Evolutionary conservation across 257 asterid genomes (phyloP).

Genomic region (Perilla frutescens): DNA sequence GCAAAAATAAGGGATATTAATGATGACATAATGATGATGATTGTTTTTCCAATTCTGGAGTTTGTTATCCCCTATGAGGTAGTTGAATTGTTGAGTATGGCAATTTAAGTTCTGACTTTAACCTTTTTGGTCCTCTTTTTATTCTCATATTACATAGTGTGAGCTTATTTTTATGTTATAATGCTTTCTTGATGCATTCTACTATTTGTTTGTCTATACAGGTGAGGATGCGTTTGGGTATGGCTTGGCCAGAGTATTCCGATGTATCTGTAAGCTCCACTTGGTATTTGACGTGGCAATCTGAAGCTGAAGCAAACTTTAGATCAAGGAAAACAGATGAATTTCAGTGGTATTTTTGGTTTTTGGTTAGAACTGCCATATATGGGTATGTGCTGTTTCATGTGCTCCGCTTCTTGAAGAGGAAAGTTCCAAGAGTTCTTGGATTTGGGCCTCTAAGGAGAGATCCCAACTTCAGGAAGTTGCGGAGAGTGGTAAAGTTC

Average conservation of each 20-base stretch:
- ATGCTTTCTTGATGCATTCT: constrained; percentile 29
- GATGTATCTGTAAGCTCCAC: constrained; percentile 73
- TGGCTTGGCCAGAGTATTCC: constrained; percentile 95
- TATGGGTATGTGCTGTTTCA: constrained; percentile 70
- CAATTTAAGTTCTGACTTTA: constrained; percentile 17
- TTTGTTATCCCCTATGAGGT: constrained; percentile 85
- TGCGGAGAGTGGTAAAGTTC: constrained; percentile 73
- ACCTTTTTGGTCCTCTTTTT: constrained; percentile 28
- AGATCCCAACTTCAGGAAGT: constrained; percentile 78
- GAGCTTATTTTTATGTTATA: constrained; percentile 26
- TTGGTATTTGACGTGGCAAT: constrained; percentile 92
- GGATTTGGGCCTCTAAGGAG: constrained; percentile 79
- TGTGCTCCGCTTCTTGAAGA: constrained; percentile 60
- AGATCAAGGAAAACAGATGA: constrained; percentile 61
- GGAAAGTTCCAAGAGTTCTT: constrained; percentile 73
- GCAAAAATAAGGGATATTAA: constrained; percentile 52
- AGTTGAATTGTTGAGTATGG: constrained; percentile 32
- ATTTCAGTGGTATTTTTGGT: constrained; percentile 80
- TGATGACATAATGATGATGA: constrained; percentile 84
- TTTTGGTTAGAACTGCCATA: constrained; percentile 67
- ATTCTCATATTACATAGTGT: constrained; percentile 12
- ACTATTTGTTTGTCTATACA: constrained; percentile 36
- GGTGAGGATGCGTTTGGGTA: constrained; percentile 82
- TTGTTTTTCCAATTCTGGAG: constrained; percentile 84
- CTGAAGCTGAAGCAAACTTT: constrained; percentile 76